Conservation (phyloP, 495 filamentous ascomycete species). For the Penicillium cinerascens region DNA sequence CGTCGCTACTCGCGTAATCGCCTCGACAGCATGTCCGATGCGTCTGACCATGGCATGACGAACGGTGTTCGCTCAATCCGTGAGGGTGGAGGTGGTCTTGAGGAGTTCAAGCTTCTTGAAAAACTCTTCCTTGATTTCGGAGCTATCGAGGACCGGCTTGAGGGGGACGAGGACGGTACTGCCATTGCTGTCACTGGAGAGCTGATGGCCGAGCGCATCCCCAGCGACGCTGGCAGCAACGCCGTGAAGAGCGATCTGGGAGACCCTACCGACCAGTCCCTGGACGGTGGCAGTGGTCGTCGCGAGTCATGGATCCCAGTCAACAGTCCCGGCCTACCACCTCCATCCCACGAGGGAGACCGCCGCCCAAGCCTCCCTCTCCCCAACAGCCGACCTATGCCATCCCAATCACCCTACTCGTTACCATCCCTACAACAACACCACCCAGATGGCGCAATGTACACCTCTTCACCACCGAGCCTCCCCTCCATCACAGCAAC, state of each 20-base stretch:
- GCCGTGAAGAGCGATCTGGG: constrained; percentile 42
- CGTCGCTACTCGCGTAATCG: constrained; percentile 44
- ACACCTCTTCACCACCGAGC: constrained; percentile 35
- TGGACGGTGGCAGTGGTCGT: constrained; percentile 35
- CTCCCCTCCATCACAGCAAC: constrained; percentile 35
- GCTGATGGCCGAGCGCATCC: constrained; percentile 29
- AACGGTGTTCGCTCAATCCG: constrained; percentile 43
- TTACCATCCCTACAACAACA: constrained; percentile 42
- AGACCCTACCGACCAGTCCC: constrained; percentile 30
- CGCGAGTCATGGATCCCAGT: constrained; percentile 46
- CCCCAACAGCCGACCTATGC: constrained; percentile 34
- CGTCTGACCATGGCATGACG: constrained; percentile 32
- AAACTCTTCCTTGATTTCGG: constrained; percentile 57
- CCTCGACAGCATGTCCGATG: constrained; percentile 29
- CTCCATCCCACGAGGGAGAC: constrained; percentile 36
- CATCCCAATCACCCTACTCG: constrained; percentile 40
- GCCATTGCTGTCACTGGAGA: constrained; percentile 20
- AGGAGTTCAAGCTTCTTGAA: constrained; percentile 65
- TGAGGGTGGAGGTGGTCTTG: constrained; percentile 61
- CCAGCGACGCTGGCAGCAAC: constrained; percentile 42
- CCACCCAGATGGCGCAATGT: constrained; percentile 37
- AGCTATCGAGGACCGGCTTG: constrained; percentile 45
- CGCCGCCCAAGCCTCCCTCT: constrained; percentile 45
- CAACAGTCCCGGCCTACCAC: constrained; percentile 40
- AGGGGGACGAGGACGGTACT: constrained; percentile 37